phyloP scores from a whole-genome alignment of 345 rosid genomes.

The Nasturtium officinale region DNA sequence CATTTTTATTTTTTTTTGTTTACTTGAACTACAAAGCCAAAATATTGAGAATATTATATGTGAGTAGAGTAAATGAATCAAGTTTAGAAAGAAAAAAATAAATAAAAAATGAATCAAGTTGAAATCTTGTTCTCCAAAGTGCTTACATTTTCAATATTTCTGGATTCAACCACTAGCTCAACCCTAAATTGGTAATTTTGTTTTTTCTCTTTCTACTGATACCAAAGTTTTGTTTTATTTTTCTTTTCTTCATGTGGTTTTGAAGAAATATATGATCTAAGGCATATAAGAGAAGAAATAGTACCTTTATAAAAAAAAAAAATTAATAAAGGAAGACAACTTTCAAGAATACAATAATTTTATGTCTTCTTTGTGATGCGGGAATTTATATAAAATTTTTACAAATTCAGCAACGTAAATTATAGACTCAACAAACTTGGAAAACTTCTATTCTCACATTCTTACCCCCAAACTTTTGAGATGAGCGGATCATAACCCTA shows the following conservation, averaged over 20 bases:
- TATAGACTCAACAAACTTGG: conserved; percentile 15
- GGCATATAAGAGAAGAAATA: neutral
- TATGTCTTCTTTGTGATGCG: neutral
- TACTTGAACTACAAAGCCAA: neutral
- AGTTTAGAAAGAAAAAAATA: too few relatives aligned
- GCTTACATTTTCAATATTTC: too few relatives aligned
- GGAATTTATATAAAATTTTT: conserved; percentile 5
- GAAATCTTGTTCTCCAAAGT: too few relatives aligned
- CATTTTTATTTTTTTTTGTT: neutral
- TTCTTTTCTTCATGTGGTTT: too few relatives aligned
- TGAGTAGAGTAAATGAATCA: neutral
- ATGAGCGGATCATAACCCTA: conserved; percentile 10
- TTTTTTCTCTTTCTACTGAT: too few relatives aligned
- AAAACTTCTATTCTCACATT: conserved; percentile 9
- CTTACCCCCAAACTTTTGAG: conserved; percentile 16
- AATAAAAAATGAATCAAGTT: too few relatives aligned
- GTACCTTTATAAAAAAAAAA: too few relatives aligned
- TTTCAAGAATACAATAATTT: neutral
- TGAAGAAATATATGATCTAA: too few relatives aligned
- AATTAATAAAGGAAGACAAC: neutral
- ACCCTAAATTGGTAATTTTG: too few relatives aligned
- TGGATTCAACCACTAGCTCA: too few relatives aligned
- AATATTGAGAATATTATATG: too few relatives aligned
- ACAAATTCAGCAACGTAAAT: neutral
- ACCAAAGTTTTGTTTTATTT: too few relatives aligned